These are phyloP conservation scores for Posidonia australis DNA, from an alignment of 106 monocot genomes.

Conservation along the genomic window DNA sequence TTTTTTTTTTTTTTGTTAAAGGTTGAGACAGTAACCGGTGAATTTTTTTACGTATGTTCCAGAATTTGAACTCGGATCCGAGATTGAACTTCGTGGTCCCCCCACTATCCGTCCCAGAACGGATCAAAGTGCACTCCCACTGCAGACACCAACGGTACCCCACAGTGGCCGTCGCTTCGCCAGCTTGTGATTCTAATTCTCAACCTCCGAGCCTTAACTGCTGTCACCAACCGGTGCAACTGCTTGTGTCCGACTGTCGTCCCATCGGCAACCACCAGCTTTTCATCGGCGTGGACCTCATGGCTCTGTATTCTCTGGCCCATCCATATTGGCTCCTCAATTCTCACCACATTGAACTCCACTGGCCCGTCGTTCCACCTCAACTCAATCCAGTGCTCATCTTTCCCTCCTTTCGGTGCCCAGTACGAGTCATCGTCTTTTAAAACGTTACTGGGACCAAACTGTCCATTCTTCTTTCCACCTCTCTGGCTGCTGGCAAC, in stretches of 20 bases:
- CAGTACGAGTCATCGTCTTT: conserved; percentile 53
- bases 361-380: neutral
- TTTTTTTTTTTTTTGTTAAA: too few species aligned
- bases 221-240: conserved; percentile 42
- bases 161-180: too few species aligned
- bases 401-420: conserved; percentile 33
- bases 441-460: conserved; percentile 37
- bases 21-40: too few species aligned
- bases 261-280: conserved; percentile 34
- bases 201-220: conserved; percentile 26
- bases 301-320: conserved; percentile 59
- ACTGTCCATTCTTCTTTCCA: conserved; percentile 30
- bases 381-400: too few species aligned
- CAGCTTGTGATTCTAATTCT: too few species aligned
- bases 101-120: too few species aligned
- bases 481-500: conserved; percentile 65
- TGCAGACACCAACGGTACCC: too few species aligned
- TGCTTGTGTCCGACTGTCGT: conserved; percentile 82
- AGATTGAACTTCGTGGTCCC: too few species aligned
- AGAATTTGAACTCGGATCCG: too few species aligned
- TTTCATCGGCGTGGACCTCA: conserved; percentile 46
- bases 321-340: conserved; percentile 64
- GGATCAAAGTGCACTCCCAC: too few species aligned
- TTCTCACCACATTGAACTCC: conserved; percentile 63
- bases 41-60: too few species aligned